phyloP scores from a whole-genome alignment of 2,329 filamentous ascomycete genomes.

The Atkinsonella hypoxylon region DNA sequence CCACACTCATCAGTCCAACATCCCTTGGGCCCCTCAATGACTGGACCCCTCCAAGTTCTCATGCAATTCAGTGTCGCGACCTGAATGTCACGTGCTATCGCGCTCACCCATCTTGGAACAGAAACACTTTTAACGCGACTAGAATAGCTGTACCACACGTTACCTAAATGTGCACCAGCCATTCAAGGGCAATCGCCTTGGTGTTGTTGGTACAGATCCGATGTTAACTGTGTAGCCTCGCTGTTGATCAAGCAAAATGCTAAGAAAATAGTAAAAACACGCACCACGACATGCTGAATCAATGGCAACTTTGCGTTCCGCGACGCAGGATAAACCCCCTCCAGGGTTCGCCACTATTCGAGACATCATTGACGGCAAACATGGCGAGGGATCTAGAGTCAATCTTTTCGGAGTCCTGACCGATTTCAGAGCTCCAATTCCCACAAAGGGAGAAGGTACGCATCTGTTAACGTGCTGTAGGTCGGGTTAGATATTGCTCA shows the following conservation, averaged over 20 bases:
- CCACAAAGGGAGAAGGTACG: conserved; percentile 40
- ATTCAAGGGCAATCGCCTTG: neutral
- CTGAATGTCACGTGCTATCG: conserved; percentile 3
- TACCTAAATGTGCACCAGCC: neutral
- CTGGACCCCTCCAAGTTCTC: no score
- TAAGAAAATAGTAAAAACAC: neutral
- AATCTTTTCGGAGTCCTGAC: conserved; percentile 61
- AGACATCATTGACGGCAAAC: conserved; percentile 30
- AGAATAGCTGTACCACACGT: neutral
- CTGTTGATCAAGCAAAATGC: neutral
- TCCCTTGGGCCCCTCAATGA: no score
- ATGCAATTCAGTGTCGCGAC: neutral
- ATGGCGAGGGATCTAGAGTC: conserved; percentile 22
- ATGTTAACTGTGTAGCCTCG: neutral
- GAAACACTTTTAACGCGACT: neutral
- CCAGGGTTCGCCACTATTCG: conserved; percentile 20
- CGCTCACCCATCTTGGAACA: neutral
- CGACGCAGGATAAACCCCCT: conserved; percentile 9
- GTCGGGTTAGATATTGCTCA: neutral
- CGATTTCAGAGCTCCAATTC: conserved; percentile 44
- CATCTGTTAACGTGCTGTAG: neutral
- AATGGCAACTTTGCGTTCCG: conserved; percentile 6
- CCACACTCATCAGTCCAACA: no score
- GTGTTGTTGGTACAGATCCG: neutral
- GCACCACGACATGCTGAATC: neutral